Conservation (phyloP, 75 land plant genomes). For the Selaginella tamariscina region DNA sequence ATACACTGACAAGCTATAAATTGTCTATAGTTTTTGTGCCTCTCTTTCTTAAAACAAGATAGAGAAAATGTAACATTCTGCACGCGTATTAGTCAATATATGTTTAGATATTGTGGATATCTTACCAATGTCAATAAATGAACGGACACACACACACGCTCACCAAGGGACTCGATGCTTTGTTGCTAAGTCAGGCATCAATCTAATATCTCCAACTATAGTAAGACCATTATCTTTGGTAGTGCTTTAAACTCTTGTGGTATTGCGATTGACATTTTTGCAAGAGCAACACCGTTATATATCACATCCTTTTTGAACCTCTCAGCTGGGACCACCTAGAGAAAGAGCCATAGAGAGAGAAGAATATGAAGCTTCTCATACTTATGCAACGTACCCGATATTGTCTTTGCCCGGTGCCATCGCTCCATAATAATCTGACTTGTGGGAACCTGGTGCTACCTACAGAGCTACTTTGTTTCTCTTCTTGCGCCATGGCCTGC, state of each 20-base stretch:
- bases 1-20: no score
- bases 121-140: no score
- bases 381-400: slow-evolving; percentile 52
- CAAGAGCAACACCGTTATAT: slow-evolving; percentile 64
- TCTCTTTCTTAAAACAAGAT: no score
- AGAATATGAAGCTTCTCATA: not conserved
- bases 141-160: no score
- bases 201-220: slow-evolving; percentile 66
- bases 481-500: no score
- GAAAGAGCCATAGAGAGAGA: not conserved
- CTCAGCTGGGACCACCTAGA: slow-evolving; percentile 57
- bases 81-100: no score
- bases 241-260: slow-evolving; percentile 49
- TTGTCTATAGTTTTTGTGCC: no score
- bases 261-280: slow-evolving; percentile 64
- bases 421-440: slow-evolving; percentile 76
- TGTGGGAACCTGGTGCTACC: no score
- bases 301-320: slow-evolving; percentile 45
- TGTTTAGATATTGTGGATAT: no score
- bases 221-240: slow-evolving; percentile 49
- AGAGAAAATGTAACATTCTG: no score
- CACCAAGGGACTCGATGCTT: slow-evolving; percentile 58
- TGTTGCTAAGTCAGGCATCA: slow-evolving; percentile 75
- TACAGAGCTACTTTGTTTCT: no score
- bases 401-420: slow-evolving; percentile 75